Percentiles rank a stretch among this genome's conserved stretches.
Conservation (phyloP, 202 grass and related monocot genomes). For the Brachypodium distachyon region DNA sequence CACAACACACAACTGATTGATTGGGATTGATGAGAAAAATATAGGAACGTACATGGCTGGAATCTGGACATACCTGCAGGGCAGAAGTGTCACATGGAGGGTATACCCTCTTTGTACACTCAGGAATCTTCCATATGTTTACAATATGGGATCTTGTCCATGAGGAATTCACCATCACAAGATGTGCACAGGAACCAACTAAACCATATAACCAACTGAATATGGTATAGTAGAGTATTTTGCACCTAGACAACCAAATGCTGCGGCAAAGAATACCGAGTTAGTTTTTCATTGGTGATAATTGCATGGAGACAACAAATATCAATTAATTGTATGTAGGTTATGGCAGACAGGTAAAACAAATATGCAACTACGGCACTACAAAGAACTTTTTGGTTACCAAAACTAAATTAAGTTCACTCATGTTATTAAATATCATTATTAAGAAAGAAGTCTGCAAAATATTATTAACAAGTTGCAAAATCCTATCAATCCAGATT, state of each 20-base stretch:
- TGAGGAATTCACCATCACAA: conserved; percentile 96
- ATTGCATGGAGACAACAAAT: background rate
- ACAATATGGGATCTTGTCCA: conserved; percentile 88
- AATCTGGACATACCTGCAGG: conserved; percentile 50
- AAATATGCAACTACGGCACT: background rate
- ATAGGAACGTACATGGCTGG: background rate
- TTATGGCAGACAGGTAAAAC: background rate
- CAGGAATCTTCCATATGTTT: conserved; percentile 76
- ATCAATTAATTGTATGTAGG: background rate
- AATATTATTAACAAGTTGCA: background rate
- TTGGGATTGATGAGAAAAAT: background rate
- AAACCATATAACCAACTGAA: conserved; percentile 92
- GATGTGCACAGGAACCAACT: conserved; percentile 80
- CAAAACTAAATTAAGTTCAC: background rate
- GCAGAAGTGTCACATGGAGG: conserved; percentile 88
- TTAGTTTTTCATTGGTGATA: conserved; percentile 9
- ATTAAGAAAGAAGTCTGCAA: background rate
- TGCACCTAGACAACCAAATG: conserved; percentile 69
- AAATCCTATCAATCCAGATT: background rate
- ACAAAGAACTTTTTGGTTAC: background rate
- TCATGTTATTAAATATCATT: background rate
- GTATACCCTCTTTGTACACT: conserved; percentile 68
- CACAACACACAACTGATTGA: background rate
- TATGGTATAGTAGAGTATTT: conserved; percentile 78
- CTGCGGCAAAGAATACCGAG: conserved; percentile 27